Evolutionary conservation across 2,329 filamentous ascomycete genomes (phyloP), one percentile per base, ranked within the genome.

Genomic region (Fusarium redolens): DNA sequence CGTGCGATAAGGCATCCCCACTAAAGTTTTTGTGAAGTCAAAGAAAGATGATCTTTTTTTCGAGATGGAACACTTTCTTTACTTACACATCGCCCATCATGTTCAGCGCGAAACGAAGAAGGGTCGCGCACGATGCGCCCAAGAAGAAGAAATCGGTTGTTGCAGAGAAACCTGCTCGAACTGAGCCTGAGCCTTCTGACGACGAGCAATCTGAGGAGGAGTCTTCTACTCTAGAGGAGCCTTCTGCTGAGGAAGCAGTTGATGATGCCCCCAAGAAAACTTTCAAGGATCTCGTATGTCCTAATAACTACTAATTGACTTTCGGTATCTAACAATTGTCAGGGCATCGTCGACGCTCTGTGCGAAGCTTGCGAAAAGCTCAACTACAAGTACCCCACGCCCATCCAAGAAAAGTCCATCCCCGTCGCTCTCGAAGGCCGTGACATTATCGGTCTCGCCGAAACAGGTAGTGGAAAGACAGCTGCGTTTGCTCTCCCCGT

Each of bases 381-480:
- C 59, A 92, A 93, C 71, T 99, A 95, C 87, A 97, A 92, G 78
- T 83, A 88, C 33, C 94, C 96, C 1, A 99, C 96, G 4, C 92
- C 95, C 0, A 98, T 99, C 73, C 96, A 98, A 82, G 88, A 88
- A 57, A 89, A 97, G 81, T 89, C 95, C 1, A 97, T 98, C 76
- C 96, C 96, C 8, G 81, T 88, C 57, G 95, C 95, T 40, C 87
- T 98, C 7, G 83, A 93, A 78, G 91, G 92, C 58, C 90, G 94
- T 78, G 96, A 98, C 81, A 86, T 98, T 38, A 97, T 99, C 75
- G 96, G 95, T 45, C 87, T 98, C 57, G 96, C 96, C 37, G 96
- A 99, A 83, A 99, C 96, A 0, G 96, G 96, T 75, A 95, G 92
- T 79, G 96, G 96, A 83, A 99, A 98, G 85, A 98, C 96, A 1